Evolutionary conservation across 257 asterid species (phyloP), one percentile per base, ranked within the genome.

Genomic region (Voacanga thouarsii): DNA sequence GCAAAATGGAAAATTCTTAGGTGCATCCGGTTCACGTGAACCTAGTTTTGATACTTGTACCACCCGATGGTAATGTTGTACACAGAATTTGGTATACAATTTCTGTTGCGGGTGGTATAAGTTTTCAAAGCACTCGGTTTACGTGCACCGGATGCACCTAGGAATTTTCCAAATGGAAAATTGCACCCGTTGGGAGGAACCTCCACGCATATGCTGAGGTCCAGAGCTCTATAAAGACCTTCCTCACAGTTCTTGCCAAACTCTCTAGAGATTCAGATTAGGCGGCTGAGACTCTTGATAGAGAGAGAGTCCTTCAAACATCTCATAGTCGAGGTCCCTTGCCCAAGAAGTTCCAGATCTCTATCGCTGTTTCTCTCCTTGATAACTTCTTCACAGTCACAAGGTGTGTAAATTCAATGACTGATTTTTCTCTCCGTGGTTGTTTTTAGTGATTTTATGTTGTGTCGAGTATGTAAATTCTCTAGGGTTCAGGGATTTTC

Each of bases 401-500:
- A 51, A 51, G 21, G 57, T 51, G 19, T 55, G 61, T 7, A 55
- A 55, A 16, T 64, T 64, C 23, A 0, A 64, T 5, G 23, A 15
- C 10, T 66, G 5, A 1, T 18, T 65, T 33, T 6, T 7, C n/a
- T 2, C 10, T 60, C 0, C 11, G 1, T 60, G 2, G 37, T 33
- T 60, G 9, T 60, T 7, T 24, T 60, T 10, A n/a, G 8, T 55
- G 1, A 18, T 18, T 55, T 4, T 55, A 55, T 18, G 11, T 6
- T 10, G n/a, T 14, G 16, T 19, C 18, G 18, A 37, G 60, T 60
- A 5, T 60, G 71, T 75, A 14, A 14, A 18, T 49, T 63, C 50
- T 64, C 33, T 68, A 41, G 73, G 73, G 73, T 68, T 68, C 30
- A 68, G 24, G 61, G 15, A 66, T 1, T 66, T 18, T 66, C 37